phyloP scores from a whole-genome alignment of 345 rosid species.

The Eucalyptus sp. region DNA sequence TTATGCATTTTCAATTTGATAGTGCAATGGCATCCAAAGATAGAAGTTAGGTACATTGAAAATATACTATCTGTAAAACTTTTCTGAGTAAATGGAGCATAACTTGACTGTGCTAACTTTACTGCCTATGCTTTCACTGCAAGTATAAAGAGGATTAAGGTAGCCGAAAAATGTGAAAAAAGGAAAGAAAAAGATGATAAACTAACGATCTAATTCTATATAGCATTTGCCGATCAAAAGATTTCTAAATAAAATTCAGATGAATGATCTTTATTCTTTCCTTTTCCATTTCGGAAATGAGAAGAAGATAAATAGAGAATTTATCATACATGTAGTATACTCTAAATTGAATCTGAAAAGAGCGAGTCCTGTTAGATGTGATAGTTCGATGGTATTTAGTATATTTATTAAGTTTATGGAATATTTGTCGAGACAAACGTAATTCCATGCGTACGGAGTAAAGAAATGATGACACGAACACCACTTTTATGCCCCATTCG shows the following conservation, averaged over 20 bases:
- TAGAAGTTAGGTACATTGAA: background rate
- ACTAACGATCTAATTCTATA: too few species aligned
- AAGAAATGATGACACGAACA: background rate
- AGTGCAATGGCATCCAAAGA: background rate
- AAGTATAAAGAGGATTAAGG: background rate
- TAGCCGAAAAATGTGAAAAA: background rate
- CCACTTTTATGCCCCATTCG: background rate
- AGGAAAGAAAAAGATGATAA: accelerated
- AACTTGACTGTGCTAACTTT: background rate
- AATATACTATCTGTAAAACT: too few species aligned
- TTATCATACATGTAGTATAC: too few species aligned
- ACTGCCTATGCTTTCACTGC: background rate
- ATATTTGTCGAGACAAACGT: background rate
- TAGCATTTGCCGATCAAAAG: too few species aligned
- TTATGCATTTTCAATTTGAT: background rate
- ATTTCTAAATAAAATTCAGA: background rate
- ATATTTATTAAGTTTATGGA: background rate
- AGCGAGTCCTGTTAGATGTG: background rate
- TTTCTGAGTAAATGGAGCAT: background rate
- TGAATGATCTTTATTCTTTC: background rate
- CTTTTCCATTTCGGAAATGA: background rate
- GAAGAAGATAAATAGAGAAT: background rate
- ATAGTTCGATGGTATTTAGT: background rate
- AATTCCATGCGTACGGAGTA: background rate
- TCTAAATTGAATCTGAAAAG: background rate